Conservation (phyloP, 139 green algal genomes). For the Chlamydomonas incerta region DNA sequence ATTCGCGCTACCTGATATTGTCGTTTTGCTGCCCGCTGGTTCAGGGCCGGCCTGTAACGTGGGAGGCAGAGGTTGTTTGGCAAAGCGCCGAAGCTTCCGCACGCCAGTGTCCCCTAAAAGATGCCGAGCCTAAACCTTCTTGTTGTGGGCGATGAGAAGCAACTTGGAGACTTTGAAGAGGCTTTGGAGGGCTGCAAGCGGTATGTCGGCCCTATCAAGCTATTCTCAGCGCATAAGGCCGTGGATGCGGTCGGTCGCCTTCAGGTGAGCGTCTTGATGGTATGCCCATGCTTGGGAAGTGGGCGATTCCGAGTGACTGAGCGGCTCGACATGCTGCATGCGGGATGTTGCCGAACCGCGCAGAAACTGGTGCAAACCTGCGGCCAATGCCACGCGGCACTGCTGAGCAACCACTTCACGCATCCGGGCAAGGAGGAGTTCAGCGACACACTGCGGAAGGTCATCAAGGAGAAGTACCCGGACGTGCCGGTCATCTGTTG, state of each 20-base stretch:
- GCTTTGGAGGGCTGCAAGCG: conserved; percentile 32
- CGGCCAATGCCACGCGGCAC: conserved; percentile 32
- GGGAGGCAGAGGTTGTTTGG: too few species aligned
- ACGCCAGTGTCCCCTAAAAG: too few species aligned
- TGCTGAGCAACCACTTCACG: conserved; percentile 48
- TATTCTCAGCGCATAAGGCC: conserved; percentile 43
- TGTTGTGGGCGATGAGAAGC: conserved; percentile 33
- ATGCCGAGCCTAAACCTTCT: conserved; percentile 33
- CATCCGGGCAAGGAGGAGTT: conserved; percentile 52
- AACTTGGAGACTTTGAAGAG: conserved; percentile 26
- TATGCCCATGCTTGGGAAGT: too few species aligned
- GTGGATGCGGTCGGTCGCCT: conserved; percentile 27
- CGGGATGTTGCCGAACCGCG: too few species aligned
- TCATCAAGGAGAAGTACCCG: conserved; percentile 47
- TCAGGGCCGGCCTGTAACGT: too few species aligned
- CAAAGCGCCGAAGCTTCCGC: too few species aligned
- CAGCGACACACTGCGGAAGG: conserved; percentile 43
- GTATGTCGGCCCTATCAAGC: conserved; percentile 44
- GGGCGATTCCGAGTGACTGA: too few species aligned
- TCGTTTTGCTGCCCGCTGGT: too few species aligned
- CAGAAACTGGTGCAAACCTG: conserved; percentile 39
- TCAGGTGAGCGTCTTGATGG: too few species aligned
- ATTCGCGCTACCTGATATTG: too few species aligned
- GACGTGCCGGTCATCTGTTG: conserved; percentile 35
- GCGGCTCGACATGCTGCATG: too few species aligned